phyloP scores from a whole-genome alignment of 768 basidiomycete species.

The Boletus subcaerulescens region DNA sequence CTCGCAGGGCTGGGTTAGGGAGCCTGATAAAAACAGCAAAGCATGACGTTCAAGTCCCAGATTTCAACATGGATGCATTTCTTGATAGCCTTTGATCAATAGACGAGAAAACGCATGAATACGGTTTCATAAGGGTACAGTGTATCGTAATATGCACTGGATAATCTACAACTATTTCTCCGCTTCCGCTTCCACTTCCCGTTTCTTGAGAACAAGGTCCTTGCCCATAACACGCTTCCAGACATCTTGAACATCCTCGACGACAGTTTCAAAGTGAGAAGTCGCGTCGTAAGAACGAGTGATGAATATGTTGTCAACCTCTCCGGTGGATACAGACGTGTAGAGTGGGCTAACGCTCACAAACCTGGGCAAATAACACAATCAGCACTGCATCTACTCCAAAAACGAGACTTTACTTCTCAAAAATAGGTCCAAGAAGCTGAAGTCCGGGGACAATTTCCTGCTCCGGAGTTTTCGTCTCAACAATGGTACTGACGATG shows the following conservation, averaged over 20 bases:
- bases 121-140: slow-evolving; percentile 12
- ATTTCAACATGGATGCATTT: slow-evolving; percentile 86
- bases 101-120: neutral
- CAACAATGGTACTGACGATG: slow-evolving; percentile 97
- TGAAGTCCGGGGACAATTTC: slow-evolving; percentile 92
- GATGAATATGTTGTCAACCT: slow-evolving; percentile 90
- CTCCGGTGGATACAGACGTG: slow-evolving; percentile 80
- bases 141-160: slow-evolving; percentile 2
- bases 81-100: slow-evolving; percentile 35
- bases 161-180: slow-evolving; percentile 38
- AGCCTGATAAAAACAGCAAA: slow-evolving; percentile 89
- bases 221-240: slow-evolving; percentile 84
- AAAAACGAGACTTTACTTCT: slow-evolving; percentile 62
- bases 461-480: slow-evolving; percentile 86
- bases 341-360: slow-evolving; percentile 85
- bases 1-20: slow-evolving; percentile 73
- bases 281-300: slow-evolving; percentile 98
- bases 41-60: slow-evolving; percentile 78
- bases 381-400: slow-evolving; percentile 6
- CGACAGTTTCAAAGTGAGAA: slow-evolving; percentile 98
- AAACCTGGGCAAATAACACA: slow-evolving; percentile 54
- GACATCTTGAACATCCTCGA: slow-evolving; percentile 94
- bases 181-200: slow-evolving; percentile 66
- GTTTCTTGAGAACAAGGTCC: slow-evolving; percentile 84
- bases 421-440: slow-evolving; percentile 87